These are phyloP conservation scores for Leavenworthia alabamica DNA, from an alignment of 345 rosid species.

Conservation along the genomic window DNA sequence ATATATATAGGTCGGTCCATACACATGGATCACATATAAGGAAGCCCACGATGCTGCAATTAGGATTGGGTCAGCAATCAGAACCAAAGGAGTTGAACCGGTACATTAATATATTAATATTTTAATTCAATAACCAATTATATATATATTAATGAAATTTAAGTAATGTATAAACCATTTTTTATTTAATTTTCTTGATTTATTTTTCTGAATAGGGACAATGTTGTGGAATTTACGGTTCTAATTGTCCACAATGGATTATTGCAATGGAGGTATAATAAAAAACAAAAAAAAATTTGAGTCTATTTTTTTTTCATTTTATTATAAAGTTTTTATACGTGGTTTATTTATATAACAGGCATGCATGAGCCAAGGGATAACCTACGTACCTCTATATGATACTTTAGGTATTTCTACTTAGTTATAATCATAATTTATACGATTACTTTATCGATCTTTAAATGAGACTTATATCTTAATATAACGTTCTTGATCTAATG, in stretches of 20 bases:
- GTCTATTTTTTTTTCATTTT: not conserved
- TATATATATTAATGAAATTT: not conserved
- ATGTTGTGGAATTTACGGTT: conserved; percentile 85
- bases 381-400: conserved; percentile 80
- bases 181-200: not conserved
- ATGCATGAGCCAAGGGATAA: conserved; percentile 67
- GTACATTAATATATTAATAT: conserved; percentile 32
- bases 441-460: conserved; percentile 35
- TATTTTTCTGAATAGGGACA: conserved; percentile 43
- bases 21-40: conserved; percentile 70
- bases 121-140: not conserved
- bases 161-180: not conserved
- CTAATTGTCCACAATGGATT: conserved; percentile 88
- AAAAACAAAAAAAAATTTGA: not conserved
- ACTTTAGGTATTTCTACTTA: conserved; percentile 63
- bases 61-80: conserved; percentile 67
- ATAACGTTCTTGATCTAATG: not conserved
- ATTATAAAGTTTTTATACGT: not conserved
- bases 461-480: not conserved
- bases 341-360: conserved; percentile 44
- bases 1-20: conserved; percentile 56
- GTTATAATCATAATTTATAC: conserved; percentile 37
- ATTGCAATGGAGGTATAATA: conserved; percentile 90
- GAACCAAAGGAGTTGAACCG: conserved; percentile 58
- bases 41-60: conserved; percentile 61